Base-by-base conservation (phyloP, 108 stramenopile species). In the Mediolabrus comicus region DNA sequence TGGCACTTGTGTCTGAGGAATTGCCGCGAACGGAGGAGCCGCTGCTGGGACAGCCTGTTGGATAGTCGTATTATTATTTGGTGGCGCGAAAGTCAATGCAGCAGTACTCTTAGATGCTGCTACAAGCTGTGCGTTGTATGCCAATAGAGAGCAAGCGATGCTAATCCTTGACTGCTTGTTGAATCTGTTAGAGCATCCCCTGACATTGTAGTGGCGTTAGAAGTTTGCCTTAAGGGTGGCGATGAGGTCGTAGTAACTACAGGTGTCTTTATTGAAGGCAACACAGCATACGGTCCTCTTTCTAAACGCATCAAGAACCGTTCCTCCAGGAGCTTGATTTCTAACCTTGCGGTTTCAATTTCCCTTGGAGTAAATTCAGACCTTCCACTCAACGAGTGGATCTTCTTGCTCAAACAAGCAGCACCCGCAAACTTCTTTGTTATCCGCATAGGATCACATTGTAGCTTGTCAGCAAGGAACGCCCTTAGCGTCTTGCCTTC, bases 381-480 rank as follows among this genome's bases (percentile, higher is more conserved):
- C 3, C 82, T 76, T 58, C 90, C 85, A 29, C 83, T 79, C 33
- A 89, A 69, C 57, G 92, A 83, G 56, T 84, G 89, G 13, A 86
- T 90, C 35, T 90, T 75, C 62, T 95, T 88, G 13, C 96, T 96
- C 10, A 98, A 83, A 68, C 95, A 96, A 29, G 92, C 80, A 26
- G 95, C 91, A 7, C 98, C 98, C 9, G 95, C 90, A 67, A 88
- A 97, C 75, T 98, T 98, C 77, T 98, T 98, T 22, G 98, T 98
- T 71, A 98, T 97, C 2, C 98, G 81, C 97, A 97, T 97, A 4
- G 98, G 98, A 74, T 97, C 95, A 69, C 98, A 98, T 53, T 92
- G 85, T 11, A 98, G 84, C 80, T 96, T 96, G 57, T 97, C 90
- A 24, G 98, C 96, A n/a, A 98, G 81, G 65, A 95, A 97, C 0